Evolutionary conservation across 139 green algal species (phyloP).

Genomic region (Mychonastes homosphaera): DNA sequence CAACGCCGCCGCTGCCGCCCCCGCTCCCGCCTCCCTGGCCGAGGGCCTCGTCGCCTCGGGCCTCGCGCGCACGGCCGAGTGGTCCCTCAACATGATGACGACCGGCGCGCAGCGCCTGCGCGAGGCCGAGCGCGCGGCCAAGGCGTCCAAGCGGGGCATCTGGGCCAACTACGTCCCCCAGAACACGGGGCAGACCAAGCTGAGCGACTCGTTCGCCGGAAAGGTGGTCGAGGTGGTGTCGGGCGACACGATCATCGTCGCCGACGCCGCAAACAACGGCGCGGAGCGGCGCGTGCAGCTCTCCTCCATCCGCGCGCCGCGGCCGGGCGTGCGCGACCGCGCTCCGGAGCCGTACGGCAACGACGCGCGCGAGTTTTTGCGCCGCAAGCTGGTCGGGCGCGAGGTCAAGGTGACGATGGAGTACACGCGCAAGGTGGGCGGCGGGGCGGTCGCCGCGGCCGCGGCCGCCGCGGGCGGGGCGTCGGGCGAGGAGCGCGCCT

Average conservation of each 20-base stretch:
- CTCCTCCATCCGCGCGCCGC: constrained; percentile 72
- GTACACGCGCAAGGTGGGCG: constrained; percentile 78
- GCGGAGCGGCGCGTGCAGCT: constrained; percentile 74
- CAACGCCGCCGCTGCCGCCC: constrained; percentile 17
- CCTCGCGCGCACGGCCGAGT: constrained; percentile 58
- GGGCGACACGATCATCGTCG: constrained; percentile 83
- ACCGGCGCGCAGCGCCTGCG: constrained; percentile 51
- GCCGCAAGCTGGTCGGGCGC: constrained; percentile 51
- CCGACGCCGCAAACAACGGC: constrained; percentile 43
- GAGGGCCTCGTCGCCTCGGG: constrained; percentile 34
- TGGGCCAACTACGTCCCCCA: constrained; percentile 74
- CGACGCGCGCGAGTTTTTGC: constrained; percentile 88
- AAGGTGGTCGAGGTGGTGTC: constrained; percentile 81
- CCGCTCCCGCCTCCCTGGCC: constrained; percentile 41
- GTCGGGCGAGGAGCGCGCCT: constrained; percentile 10
- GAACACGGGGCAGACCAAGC: constrained; percentile 49
- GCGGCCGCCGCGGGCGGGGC: constrained; percentile 7
- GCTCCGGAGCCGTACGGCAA: constrained; percentile 60
- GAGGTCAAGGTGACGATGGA: constrained; percentile 82
- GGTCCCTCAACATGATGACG: constrained; percentile 67
- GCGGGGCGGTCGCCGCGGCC: not conserved
- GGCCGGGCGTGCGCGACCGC: constrained; percentile 52
- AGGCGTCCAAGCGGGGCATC: constrained; percentile 50
- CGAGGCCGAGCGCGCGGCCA: constrained; percentile 70
- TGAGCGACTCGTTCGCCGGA: constrained; percentile 57